A percentile compares a stretch with the other conserved stretches of the same genome.
phyloP scores from a whole-genome alignment of 192 early-diverging fungal species.

The Podila epicladia region DNA sequence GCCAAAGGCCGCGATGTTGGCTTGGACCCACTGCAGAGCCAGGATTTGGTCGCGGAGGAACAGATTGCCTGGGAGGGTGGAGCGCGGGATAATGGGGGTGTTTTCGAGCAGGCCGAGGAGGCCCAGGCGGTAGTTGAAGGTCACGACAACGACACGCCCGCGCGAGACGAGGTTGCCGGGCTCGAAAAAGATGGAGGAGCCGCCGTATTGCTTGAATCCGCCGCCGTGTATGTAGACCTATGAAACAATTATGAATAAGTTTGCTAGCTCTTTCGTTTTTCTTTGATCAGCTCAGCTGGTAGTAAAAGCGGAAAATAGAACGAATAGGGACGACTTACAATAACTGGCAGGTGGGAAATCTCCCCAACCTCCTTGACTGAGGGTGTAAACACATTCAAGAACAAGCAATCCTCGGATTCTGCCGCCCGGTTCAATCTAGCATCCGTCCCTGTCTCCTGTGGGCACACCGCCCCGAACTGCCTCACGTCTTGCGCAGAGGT shows the following conservation, averaged over 20 bases:
- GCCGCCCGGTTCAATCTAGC: background rate
- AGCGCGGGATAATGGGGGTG: background rate
- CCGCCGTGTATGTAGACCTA: slow-evolving; percentile 17
- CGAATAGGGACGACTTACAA: background rate
- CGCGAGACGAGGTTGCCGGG: slow-evolving; percentile 15
- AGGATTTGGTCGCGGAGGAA: slow-evolving; percentile 11
- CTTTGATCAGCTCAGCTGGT: background rate
- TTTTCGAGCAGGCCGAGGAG: slow-evolving; percentile 9
- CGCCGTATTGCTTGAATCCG: background rate
- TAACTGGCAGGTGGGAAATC: background rate
- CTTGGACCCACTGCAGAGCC: slow-evolving; percentile 65
- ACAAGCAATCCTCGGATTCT: slow-evolving; percentile 24
- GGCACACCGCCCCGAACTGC: slow-evolving; percentile 7
- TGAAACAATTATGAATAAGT: background rate
- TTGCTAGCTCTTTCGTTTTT: background rate
- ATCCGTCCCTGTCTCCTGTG: background rate
- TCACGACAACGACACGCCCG: slow-evolving; percentile 16
- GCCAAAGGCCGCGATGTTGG: slow-evolving; percentile 69
- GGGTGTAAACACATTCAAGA: slow-evolving; percentile 24
- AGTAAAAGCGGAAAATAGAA: background rate
- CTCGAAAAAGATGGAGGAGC: background rate
- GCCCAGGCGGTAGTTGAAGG: slow-evolving; percentile 10
- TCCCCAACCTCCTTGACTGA: background rate
- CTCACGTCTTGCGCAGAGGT: background rate
- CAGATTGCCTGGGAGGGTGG: slow-evolving; percentile 3